Base-by-base conservation (phyloP, 1,284 basidiomycete genomes). In the Boletus sp. region DNA sequence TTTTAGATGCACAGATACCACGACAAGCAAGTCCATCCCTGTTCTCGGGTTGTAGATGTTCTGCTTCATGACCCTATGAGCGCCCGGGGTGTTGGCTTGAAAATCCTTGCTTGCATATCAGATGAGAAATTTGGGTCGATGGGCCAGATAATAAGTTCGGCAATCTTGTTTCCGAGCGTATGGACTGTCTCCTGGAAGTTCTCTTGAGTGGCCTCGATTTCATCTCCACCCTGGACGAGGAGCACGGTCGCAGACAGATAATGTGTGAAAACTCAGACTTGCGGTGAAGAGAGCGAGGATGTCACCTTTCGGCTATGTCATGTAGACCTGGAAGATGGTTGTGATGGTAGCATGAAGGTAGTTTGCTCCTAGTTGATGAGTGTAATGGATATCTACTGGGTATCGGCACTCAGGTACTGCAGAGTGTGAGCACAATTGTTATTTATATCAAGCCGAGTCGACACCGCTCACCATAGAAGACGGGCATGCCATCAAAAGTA, bases 21-120 rank as follows among this genome's bases (percentile, higher is more conserved):
- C 28, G 28, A 30, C 28, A 30, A 30, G 28, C 28, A 30, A 30
- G 8, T 8, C 8, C 8, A 30, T 30, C 4, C 28, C 28, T 5
- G 8, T 30, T 30, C 28, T 30, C 28, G 8, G 28, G 28, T 30
- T 30, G 28, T 30, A 30, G 4, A 30, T 8, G 4, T 30, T 30
- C 28, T 30, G 28, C 28, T 30, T 30, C 28, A 30, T 8, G 28
- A 30, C 28, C 28, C 8, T 30, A 30, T 8, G 28, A 8, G 8
- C 28, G 8, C 28, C 8, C 28, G 8, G n/a, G n/a, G 28, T 30
- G 28, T 8, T 8, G 28, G 28, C 28, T 30, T 8, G 28, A 99
- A 99, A 65, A 99, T 99, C 79, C 98, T 98, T 38, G 95, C 93
- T 76, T 99, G 97, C 95, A 98, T 95, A 64, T 99, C 97, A 67